A percentile compares a stretch with the other conserved stretches of the same genome.
phyloP scores from a whole-genome alignment of 805 yeast species.

The Candida manassasensis region DNA sequence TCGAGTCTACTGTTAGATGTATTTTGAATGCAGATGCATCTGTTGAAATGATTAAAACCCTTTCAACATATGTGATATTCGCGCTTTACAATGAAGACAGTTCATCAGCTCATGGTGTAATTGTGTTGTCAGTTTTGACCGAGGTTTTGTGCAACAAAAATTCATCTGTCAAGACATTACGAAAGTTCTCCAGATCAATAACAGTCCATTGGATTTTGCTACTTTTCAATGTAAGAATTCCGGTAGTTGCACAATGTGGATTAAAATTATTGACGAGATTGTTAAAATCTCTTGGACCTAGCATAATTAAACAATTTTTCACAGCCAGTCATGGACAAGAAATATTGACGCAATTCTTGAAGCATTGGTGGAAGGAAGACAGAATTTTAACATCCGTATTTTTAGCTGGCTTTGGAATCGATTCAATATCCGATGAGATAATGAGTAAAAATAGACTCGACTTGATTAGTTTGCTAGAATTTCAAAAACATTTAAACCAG shows the following conservation, averaged over 20 bases:
- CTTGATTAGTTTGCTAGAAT: constrained; percentile 4
- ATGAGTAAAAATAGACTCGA: constrained; percentile 7
- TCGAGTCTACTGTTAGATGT: constrained; percentile 17
- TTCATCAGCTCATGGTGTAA: constrained; percentile 32
- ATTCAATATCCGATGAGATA: constrained; percentile 8
- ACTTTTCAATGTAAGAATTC: constrained; percentile 37
- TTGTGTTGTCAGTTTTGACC: constrained; percentile 26
- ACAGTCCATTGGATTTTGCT: constrained; percentile 64
- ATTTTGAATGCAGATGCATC: constrained; percentile 40
- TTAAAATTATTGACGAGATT: constrained; percentile 47
- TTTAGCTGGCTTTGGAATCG: constrained; percentile 44
- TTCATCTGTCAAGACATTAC: constrained; percentile 34
- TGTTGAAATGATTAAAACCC: constrained; percentile 48
- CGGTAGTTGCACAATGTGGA: constrained; percentile 35
- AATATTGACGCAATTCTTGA: constrained; percentile 41
- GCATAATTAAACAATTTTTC: constrained; percentile 45
- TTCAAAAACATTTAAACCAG: constrained; percentile 10
- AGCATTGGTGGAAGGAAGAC: constrained; percentile 46
- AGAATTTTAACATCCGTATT: constrained; percentile 39
- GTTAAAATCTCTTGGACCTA: constrained; percentile 42
- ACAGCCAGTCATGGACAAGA: constrained; percentile 46
- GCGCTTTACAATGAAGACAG: constrained; percentile 42
- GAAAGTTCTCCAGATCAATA: constrained; percentile 46
- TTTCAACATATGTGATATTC: constrained; percentile 46
- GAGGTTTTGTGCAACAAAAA: constrained; percentile 39